Evolutionary conservation across 2,329 filamentous ascomycete species (phyloP).

Genomic region (Calonectria hongkongensis): DNA sequence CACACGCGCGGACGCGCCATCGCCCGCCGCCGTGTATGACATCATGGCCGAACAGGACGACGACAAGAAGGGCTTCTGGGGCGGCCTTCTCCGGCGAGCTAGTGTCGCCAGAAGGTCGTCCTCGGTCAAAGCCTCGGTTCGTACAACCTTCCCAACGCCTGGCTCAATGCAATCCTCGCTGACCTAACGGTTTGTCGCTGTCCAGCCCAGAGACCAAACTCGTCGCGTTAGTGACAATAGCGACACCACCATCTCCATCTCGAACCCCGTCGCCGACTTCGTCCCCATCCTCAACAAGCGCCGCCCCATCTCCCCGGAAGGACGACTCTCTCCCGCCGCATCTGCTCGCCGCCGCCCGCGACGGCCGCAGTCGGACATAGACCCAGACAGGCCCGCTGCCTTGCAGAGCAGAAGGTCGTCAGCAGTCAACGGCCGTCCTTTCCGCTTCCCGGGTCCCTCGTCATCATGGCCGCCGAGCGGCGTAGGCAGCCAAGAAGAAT

Average conservation of each 20-base stretch:
- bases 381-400: conserved; percentile 42
- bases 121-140: conserved; percentile 49
- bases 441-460: conserved; percentile 58
- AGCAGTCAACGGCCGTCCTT: conserved; percentile 44
- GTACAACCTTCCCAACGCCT: conserved; percentile 36
- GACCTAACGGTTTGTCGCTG: not conserved
- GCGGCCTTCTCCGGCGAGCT: conserved; percentile 69
- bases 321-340: conserved; percentile 42
- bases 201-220: conserved; percentile 44
- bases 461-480: conserved; percentile 76
- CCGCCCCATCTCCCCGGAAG: conserved; percentile 46
- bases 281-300: conserved; percentile 50
- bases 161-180: conserved; percentile 9
- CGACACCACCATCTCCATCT: conserved; percentile 41
- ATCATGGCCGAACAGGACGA: conserved; percentile 60
- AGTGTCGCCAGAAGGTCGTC: conserved; percentile 60
- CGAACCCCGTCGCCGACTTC: conserved; percentile 62
- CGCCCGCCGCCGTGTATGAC: conserved; percentile 43
- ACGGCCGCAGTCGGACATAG: conserved; percentile 60
- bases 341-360: conserved; percentile 64
- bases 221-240: conserved; percentile 45
- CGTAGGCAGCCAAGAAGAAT: conserved; percentile 68
- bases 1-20: conserved; percentile 41
- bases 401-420: conserved; percentile 43
- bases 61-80: conserved; percentile 67